Evolutionary conservation across 495 filamentous ascomycete species (phyloP), one percentile per base, ranked within the genome.

Genomic region (Cladorrhinum samala): DNA sequence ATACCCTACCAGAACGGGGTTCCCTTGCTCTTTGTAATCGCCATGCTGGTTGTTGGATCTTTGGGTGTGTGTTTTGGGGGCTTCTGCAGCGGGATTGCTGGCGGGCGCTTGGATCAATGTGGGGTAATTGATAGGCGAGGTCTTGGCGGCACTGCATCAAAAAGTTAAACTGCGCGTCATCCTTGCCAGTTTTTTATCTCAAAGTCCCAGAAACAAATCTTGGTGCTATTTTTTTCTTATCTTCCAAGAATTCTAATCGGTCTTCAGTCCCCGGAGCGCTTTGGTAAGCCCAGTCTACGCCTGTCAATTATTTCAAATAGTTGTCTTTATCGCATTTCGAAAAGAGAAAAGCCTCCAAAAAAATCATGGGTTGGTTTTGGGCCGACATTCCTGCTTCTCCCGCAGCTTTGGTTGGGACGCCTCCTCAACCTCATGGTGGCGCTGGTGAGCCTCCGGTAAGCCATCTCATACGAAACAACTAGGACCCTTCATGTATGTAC

Each of bases 351-450:
- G 13, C n/a, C 20, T 9, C 13, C 13, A 23, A 40, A 18, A 44
- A 23, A 38, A 57, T n/a, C n/a, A 96, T 98, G 93, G 93, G 93
- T 56, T 98, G 94, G 94, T 98, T 98, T 61, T 98, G 93, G 93
- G 87, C 91, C 70, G 91, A 98, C 58, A 33, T 11, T 33, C 11
- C 27, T 5, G 65, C 80, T 65, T 55, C 68, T 4, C 18, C 56
- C 66, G 50, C 73, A 42, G 64, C 79, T 18, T 55, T 69, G 55
- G 70, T 56, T 27, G 59, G 61, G 57, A 57, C 68, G 13, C 53
- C 53, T 38, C 44, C 56, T 51, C 59, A 56, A 25, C 59, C 46
- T 47, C 58, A 42, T 53, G 56, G 65, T 65, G 69, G 67, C 41
- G 66, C 72, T 43, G 85, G 83, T 66, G 52, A 64, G 16, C 73